Evolutionary conservation across 2,329 filamentous ascomycete species (phyloP).

Genomic region (Botrytis paeoniae): DNA sequence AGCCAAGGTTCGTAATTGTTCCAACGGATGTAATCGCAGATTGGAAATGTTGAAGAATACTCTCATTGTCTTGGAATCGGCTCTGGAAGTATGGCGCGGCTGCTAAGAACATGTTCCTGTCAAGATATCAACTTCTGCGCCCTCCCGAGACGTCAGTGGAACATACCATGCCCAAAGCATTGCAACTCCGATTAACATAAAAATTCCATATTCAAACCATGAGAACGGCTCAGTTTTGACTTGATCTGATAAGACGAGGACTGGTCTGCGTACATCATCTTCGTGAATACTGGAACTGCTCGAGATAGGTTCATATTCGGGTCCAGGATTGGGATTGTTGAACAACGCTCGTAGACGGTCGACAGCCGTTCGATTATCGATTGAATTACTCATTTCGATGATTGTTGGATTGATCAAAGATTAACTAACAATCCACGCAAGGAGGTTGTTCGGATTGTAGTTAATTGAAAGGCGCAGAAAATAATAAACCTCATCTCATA

Average conservation of each 20-base stretch:
- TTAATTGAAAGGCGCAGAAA: neutral
- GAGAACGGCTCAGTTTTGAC: conserved; percentile 59
- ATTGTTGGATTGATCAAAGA: neutral
- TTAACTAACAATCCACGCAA: conserved; percentile 6
- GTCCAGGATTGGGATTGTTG: conserved; percentile 24
- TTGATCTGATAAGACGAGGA: conserved; percentile 24
- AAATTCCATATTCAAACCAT: conserved; percentile 82
- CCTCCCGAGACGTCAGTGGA: conserved; percentile 14
- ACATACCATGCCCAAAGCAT: conserved; percentile 97
- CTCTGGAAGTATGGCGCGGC: conserved; percentile 88
- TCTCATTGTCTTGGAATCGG: conserved; percentile 69
- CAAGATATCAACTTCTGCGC: conserved; percentile 16
- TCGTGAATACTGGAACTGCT: conserved; percentile 20
- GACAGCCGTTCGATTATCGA: conserved; percentile 24
- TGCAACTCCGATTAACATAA: conserved; percentile 78
- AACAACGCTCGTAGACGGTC: conserved; percentile 32
- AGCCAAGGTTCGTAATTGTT: conserved; percentile 74
- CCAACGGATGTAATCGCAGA: conserved; percentile 84
- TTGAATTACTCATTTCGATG: conserved; percentile 9
- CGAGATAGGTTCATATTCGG: conserved; percentile 32
- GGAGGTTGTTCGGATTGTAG: conserved; percentile 8
- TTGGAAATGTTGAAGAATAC: conserved; percentile 80
- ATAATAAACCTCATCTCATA: conserved; percentile 3
- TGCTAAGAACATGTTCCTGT: conserved; percentile 96
- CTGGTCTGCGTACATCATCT: conserved; percentile 20